Conservation (phyloP, 768 basidiomycete genomes). For the Leccinum fibrillosum region DNA sequence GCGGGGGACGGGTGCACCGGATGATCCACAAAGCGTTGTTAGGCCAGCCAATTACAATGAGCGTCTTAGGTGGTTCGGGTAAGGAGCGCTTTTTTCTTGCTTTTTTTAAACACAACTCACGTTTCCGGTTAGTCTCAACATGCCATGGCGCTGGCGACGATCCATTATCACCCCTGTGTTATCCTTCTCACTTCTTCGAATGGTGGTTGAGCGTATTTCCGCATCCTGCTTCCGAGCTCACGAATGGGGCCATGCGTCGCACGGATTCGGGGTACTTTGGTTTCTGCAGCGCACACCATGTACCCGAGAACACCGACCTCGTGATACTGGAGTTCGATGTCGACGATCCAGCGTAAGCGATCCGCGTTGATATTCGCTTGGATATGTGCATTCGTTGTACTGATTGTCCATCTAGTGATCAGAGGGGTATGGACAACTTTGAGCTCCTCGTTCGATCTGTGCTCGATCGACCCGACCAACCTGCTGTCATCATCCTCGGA, state of each 20-base stretch:
- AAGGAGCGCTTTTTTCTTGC: constrained; percentile 20
- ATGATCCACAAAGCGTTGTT: constrained; percentile 80
- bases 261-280: constrained; percentile 95
- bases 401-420: constrained; percentile 46
- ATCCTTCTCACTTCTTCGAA: constrained; percentile 91
- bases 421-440: constrained; percentile 74
- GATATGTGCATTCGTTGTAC: background rate
- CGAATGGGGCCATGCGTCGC: constrained; percentile 92
- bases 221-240: constrained; percentile 95
- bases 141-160: constrained; percentile 94
- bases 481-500: constrained; percentile 91
- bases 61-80: constrained; percentile 88
- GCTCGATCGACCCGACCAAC: constrained; percentile 84
- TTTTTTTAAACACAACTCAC: background rate
- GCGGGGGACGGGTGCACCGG: constrained; percentile 76
- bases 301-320: constrained; percentile 91
- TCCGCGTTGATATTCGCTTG: background rate
- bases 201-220: constrained; percentile 99
- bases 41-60: constrained; percentile 86
- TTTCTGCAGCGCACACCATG: constrained; percentile 89
- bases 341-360: constrained; percentile 79
- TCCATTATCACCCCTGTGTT: constrained; percentile 78
- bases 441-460: constrained; percentile 91
- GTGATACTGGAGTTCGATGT: constrained; percentile 94
- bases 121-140: constrained; percentile 65